Conservation (phyloP, 805 yeast genomes). For the Candida hispaniensis region DNA sequence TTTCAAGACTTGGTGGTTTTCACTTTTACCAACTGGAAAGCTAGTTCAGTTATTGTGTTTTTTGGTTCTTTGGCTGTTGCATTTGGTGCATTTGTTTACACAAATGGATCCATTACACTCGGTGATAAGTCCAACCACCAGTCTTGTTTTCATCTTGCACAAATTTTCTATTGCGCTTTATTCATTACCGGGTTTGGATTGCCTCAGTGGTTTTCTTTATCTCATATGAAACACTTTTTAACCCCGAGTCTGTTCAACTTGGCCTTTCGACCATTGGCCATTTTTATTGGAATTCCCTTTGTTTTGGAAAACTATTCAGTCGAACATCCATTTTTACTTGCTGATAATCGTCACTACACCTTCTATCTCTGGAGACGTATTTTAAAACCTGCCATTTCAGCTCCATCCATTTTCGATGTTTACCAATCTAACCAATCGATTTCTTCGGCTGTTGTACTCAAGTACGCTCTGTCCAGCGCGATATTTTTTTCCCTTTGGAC, state of each 20-base stretch:
- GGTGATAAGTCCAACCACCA: constrained; percentile 88
- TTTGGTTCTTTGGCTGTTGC: constrained; percentile 37
- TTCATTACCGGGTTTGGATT: constrained; percentile 55
- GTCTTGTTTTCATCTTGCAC: constrained; percentile 62
- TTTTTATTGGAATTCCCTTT: constrained; percentile 5
- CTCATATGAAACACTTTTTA: constrained; percentile 1
- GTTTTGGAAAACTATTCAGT: constrained; percentile 35
- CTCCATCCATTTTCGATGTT: constrained; percentile 8
- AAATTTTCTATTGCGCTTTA: constrained; percentile 63
- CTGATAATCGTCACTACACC: constrained; percentile 90
- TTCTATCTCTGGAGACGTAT: constrained; percentile 72
- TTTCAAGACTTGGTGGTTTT: constrained; percentile 15
- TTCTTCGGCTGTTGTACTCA: constrained; percentile 10
- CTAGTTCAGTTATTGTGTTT: too few species aligned
- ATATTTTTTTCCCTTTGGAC: constrained; percentile 31
- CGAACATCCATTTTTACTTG: constrained; percentile 80
- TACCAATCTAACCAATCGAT: constrained; percentile 1
- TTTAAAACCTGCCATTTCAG: constrained; percentile 33
- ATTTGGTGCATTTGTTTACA: constrained; percentile 47
- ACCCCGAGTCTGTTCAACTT: constrained; percentile 15
- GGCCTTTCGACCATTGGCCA: constrained; percentile 4
- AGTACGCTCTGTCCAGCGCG: constrained; percentile 6
- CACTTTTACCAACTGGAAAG: too few species aligned
- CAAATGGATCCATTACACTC: constrained; percentile 76
- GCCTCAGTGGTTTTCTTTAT: constrained; percentile 58